Base-by-base conservation (phyloP, 495 filamentous ascomycete species). In the Oidiodendron maius region DNA sequence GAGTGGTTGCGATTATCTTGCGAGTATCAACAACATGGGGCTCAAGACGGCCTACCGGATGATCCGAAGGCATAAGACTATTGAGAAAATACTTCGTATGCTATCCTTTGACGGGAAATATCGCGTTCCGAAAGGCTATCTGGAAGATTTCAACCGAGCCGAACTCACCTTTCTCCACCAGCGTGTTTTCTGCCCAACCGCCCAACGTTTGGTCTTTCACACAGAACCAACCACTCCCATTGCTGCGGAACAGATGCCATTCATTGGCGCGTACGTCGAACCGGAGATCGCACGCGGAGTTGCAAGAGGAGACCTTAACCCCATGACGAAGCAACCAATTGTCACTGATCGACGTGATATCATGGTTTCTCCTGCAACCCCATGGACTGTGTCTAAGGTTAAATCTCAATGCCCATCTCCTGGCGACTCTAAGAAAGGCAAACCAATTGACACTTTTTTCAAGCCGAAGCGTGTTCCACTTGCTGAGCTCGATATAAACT, bases 1-100 rank as follows among this genome's bases (percentile, higher is more conserved):
- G 17, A 95, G 89, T 62, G 94, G 94, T n/a, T 99, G 94, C 64
- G 94, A 99, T 62, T 99, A 99, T 64, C 75, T 97, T 41, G 72
- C 82, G 4, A 84, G 81, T 55, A 87, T 97, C 50, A 79, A 76
- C 34, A 84, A 82, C 39, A 79, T 99, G 75, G 94, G 94, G 3
- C 63, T 99, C 39, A 96, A 95, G 65, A 96, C 89, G 18, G 94
- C 94, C 1, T 84, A 99, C 59, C 78, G 89, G 25, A 75, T 93
- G 65, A 77, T 99, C 50, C 81, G 91, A 37, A 95, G 91, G 60
- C 78, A 96, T 70, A 91, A 89, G 60, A 87, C 73, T 4, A 78
- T 91, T 25, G 93, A 97, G 43, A 83, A 79, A 45, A 71, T 93
- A n/a, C 58, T 97, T 50, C 78, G 79, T 25, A 84, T 86, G 65